Evolutionary conservation across 768 basidiomycete species (phyloP), one percentile per base, ranked within the genome.

Genomic region (Lentinula sp.): DNA sequence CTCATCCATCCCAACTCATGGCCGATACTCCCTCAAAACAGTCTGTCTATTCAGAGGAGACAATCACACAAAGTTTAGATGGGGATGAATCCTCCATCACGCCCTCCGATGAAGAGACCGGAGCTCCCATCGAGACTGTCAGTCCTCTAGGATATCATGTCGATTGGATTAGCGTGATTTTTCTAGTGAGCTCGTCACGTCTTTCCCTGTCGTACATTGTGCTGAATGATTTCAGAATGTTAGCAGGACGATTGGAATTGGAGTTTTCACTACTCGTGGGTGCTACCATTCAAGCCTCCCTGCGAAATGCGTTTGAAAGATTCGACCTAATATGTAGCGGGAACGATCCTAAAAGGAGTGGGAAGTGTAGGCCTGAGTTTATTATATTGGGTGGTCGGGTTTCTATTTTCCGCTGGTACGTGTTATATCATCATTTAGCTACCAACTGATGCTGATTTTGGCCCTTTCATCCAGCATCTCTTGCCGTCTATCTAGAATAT

Each of bases 401-500:
- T 72, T 46, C 56, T 67, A 4, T 72, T 74, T 50, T 72, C 74
- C 53, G 74, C 67, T 60, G 72, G 76, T 76, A 51, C 53, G 66
- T 18, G 2, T 10, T 6, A 2, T 13, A 9, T 45, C 18, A 13
- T 36, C 23, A 9, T 20, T 12, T 20, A 18, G 20, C 6, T 48
- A 2, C 18, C 8, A 4, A 20, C 46, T 20, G 20, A 20, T 23
- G 7, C 41, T 6, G 1, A 15, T 6, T 20, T 42, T 10, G 52
- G 52, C 62, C 2, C 46, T 60, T 6, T 62, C 33, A 39, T 13
- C 51, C 60, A 73, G 73, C 75, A 13, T 71, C 67, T 15, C 68
- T 76, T 18, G 65, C 73, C 13, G 71, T 77, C n/a, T 81, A 76
- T 61, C 71, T 78, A 13, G 81, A 82, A 65, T 76, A 77, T 36